Base-by-base conservation (phyloP, 257 asterid genomes). In the Haberlea rhodopensis region DNA sequence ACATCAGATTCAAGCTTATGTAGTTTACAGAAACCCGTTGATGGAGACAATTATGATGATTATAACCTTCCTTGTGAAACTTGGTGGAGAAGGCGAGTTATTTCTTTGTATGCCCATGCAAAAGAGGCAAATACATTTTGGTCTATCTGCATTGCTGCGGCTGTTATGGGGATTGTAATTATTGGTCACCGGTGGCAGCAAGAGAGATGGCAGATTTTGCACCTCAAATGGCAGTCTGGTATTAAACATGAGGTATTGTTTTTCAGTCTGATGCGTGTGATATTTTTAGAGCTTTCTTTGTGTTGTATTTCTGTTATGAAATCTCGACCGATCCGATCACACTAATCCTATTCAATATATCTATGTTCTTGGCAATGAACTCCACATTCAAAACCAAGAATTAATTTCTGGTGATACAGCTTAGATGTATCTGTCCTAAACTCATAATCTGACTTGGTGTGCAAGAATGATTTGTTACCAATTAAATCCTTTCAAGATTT, bases 71-170 rank as follows among this genome's bases (percentile, higher is more conserved):
- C 96, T 63, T 90, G 94, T 72, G 86, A 80, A 76, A 94, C 91
- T 65, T 91, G 97, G 97, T 91, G 97, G 97, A 91, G 88, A 78
- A 80, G 91, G 69, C 77, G 64, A 63, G 89, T 87, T 40, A 65
- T 80, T 72, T 78, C 94, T 62, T 32, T 91, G 7, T 84, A 88
- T 72, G 65, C 75, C 37, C 91, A 81, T 61, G 94, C 95, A 25
- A 88, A 88, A 83, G 97, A 91, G 60, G 81, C 95, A 53, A 86
- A 88, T 58, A 23, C 97, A 13, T 70, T 86, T 62, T 91, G 97
- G 97, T 91, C 97, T 53, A 66, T 91, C 56, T 87, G 81, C 66
- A 65, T 91, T 72, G 96, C 94, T 55, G 95, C 95, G 53, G 85
- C 96, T 66, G 90, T 91, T 40, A 86, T 82, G 94, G 97, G 97